phyloP scores from a whole-genome alignment of 2,329 filamentous ascomycete genomes.

The Rhynchosporium secalis region DNA sequence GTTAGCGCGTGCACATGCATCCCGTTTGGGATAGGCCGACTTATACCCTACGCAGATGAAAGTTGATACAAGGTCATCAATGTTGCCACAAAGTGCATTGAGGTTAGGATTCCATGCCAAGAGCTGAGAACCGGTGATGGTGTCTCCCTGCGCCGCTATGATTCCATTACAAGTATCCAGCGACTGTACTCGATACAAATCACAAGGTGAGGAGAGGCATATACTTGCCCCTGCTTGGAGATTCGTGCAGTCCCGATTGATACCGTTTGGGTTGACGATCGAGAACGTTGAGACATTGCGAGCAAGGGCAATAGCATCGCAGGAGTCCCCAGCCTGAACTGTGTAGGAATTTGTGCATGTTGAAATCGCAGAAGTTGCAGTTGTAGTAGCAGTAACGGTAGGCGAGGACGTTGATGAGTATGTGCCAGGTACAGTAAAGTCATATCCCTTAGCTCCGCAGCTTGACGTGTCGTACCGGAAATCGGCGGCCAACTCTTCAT shows the following conservation, averaged over 20 bases:
- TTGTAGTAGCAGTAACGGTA: not conserved
- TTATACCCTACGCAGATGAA: not conserved
- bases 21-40: not conserved
- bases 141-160: not conserved
- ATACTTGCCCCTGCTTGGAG: not conserved
- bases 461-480: not conserved
- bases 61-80: not conserved
- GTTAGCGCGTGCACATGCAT: no score
- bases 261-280: not conserved
- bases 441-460: not conserved
- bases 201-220: not conserved
- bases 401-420: not conserved
- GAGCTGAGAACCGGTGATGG: not conserved
- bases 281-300: conserved; percentile 1
- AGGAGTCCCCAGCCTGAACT: not conserved
- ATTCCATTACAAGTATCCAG: conserved; percentile 4
- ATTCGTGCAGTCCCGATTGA: not conserved
- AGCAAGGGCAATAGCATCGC: not conserved
- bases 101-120: conserved; percentile 3
- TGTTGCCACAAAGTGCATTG: conserved; percentile 1
- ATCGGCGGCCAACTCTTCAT: not conserved
- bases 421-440: not conserved
- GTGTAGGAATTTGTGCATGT: conserved; percentile 1
- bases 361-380: not conserved
- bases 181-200: not conserved